Percentiles rank a stretch among this genome's conserved stretches.
These are phyloP conservation scores for Pythium oligandrum DNA, from an alignment of 352 stramenopile species.

Conservation along the genomic window DNA sequence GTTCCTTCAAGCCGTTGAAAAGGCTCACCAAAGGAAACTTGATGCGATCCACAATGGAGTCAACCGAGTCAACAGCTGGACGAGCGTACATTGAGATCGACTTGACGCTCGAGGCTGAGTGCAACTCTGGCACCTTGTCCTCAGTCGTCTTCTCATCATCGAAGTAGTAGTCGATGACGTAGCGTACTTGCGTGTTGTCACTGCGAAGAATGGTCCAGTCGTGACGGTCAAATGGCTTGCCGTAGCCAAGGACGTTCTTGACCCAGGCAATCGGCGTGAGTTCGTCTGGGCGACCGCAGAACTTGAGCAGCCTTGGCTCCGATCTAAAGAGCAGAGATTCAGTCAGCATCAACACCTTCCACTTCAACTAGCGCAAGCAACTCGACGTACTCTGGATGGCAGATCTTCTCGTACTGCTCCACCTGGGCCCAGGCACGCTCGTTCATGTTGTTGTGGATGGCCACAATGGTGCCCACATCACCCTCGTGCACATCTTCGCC, in stretches of 20 bases:
- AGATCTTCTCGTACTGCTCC: slow-evolving; percentile 95
- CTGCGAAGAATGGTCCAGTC: slow-evolving; percentile 96
- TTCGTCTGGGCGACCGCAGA: slow-evolving; percentile 95
- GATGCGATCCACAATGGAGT: slow-evolving; percentile 67
- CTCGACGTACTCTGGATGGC: slow-evolving; percentile 48
- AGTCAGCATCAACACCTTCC: background rate
- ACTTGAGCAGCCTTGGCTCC: slow-evolving; percentile 93
- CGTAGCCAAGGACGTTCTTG: slow-evolving; percentile 85
- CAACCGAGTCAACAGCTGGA: slow-evolving; percentile 77
- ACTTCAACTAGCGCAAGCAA: slow-evolving; percentile 55
- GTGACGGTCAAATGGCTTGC: slow-evolving; percentile 96
- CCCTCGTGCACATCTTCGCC: slow-evolving; percentile 94
- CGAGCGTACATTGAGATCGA: slow-evolving; percentile 87
- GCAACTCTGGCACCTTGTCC: slow-evolving; percentile 79
- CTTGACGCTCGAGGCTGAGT: slow-evolving; percentile 81
- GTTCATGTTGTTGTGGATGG: slow-evolving; percentile 99
- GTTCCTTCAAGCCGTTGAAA: slow-evolving; percentile 40
- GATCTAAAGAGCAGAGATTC: slow-evolving; percentile 8
- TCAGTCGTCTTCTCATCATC: slow-evolving; percentile 79
- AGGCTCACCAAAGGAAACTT: slow-evolving; percentile 66
- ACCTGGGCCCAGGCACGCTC: slow-evolving; percentile 97
- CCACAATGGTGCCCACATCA: slow-evolving; percentile 94
- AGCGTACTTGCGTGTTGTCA: slow-evolving; percentile 90
- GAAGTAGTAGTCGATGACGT: slow-evolving; percentile 99
- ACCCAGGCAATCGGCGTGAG: slow-evolving; percentile 93